Evolutionary conservation across 2,329 filamentous ascomycete genomes (phyloP), one percentile per base, ranked within the genome.

Genomic region (Penicillium sp.): DNA sequence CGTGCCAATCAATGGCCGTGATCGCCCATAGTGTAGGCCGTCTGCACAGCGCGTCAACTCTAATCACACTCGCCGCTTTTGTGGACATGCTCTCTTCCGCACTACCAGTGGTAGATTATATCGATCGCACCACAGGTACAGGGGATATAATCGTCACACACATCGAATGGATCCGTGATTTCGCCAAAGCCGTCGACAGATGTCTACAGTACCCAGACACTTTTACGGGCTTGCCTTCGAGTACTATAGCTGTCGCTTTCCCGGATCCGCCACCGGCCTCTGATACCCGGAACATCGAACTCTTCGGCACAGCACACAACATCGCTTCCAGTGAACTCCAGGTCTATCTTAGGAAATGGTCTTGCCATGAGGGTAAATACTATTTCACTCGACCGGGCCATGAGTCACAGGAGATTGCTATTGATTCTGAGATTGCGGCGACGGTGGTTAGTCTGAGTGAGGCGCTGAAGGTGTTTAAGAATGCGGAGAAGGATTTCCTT

Each of bases 281-380:
- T 47, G 62, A 45, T 61, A 61, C 38, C 37, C 50, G 8, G 57
- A 65, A 34, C 48, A 50, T 56, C 2, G 42, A 52, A 4, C 50
- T 60, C 9, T 34, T 59, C 4, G 11, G 36, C 14, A 46, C 46
- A 3, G 53, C 67, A 18, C 63, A 66, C 47, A 46, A 50, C 4
- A 67, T 71, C 33, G 66, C 71, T 3, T 64, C 64, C 2, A 70
- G 70, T 29, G 74, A 77, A 22, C 58, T 82, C 3, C 61, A 69
- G 30, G 62, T 72, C 1, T 72, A 72, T 34, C 57, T 81, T 14
- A 63, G 65, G 1, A 75, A 73, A 29, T 82, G 79, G 79, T 71
- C 72, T 18, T 55, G 61, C 7, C 68, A 71, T 42, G 66, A 71
- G 27, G 70, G 66, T 1, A 69, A 63, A 42, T 75, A 80, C 53